phyloP scores from a whole-genome alignment of 2,329 filamentous ascomycete species.

The Curvularia hawaiiensis region DNA sequence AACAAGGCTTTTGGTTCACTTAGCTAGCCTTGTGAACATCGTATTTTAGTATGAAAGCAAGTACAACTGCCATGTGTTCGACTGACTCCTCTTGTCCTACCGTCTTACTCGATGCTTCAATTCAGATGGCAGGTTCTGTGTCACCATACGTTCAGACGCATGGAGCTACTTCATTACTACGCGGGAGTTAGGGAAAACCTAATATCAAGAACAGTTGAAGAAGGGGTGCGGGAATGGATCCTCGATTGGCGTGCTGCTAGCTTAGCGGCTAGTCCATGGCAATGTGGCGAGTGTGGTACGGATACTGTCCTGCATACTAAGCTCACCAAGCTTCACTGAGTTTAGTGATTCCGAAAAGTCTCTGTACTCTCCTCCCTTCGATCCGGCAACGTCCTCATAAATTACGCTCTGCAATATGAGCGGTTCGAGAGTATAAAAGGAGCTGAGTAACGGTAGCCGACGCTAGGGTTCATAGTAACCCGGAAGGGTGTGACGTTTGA shows the following conservation, averaged over 20 bases:
- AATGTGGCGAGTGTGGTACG: constrained; percentile 3
- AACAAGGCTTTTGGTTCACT: background rate
- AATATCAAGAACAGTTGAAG: background rate
- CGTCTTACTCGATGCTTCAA: background rate
- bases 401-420: background rate
- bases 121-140: background rate
- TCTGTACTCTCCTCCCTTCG: background rate
- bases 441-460: background rate
- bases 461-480: constrained; percentile 1
- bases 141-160: background rate
- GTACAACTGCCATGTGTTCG: background rate
- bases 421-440: background rate
- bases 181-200: background rate
- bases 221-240: background rate
- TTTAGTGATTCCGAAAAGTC: constrained; percentile 6
- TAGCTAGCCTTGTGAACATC: background rate
- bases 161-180: background rate
- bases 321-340: constrained; percentile 6
- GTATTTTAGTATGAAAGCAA: background rate
- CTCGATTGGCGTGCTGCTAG: background rate
- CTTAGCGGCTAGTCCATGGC: constrained; percentile 4
- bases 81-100: background rate
- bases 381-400: background rate
- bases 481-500: constrained; percentile 4
- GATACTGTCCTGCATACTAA: constrained; percentile 4